Evolutionary conservation across 2,329 filamentous ascomycete species (phyloP), one percentile per base, ranked within the genome.

Genomic region (Phialocephala subalpina): DNA sequence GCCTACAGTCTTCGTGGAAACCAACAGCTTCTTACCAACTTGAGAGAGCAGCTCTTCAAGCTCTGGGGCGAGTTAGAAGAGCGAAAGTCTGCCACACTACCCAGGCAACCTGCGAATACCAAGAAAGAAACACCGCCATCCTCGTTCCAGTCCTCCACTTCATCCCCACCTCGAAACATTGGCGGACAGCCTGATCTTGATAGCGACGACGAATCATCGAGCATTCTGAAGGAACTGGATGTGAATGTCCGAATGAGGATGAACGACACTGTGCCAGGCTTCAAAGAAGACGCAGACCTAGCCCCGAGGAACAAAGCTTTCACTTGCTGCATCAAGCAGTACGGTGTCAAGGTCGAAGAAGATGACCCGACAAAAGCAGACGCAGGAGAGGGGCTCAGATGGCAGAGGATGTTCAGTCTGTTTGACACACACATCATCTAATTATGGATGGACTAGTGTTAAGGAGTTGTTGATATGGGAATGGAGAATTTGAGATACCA

Each of bases 31-130:
- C 79, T 96, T 0, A 75, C 73, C 2, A 68, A 77, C 7, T 79
- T 97, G 4, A 85, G 87, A 59, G 87, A 97, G 71, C 89, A 86
- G 71, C 82, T 97, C 63, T 95, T 90, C 75, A 80, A 87, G 40
- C 82, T 97, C 1, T 98, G 95, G 94, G 95, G 95, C 1, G 87
- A 97, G 67, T 82, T 97, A 1, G 89, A 94, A 74, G 93, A 97
- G 75, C 77, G 81, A 57, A 93, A 92, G 75, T 73, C 73, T 1
- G 76, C 72, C n/a, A 72, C 77, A 1, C 70, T 77, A 22, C 67
- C 72, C 65, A 77, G 35, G 22, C 64, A 58, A 49, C 52, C 62
- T 22, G n/a, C 45, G 25, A 60, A 49, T 4, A 22, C 5, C 33
- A 35, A 18, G 22, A 60, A 63, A 33, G 49, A 53, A n/a, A n/a